Evolutionary conservation across 495 filamentous ascomycete genomes (phyloP).

Genomic region (Hypoxylon cercidicola): DNA sequence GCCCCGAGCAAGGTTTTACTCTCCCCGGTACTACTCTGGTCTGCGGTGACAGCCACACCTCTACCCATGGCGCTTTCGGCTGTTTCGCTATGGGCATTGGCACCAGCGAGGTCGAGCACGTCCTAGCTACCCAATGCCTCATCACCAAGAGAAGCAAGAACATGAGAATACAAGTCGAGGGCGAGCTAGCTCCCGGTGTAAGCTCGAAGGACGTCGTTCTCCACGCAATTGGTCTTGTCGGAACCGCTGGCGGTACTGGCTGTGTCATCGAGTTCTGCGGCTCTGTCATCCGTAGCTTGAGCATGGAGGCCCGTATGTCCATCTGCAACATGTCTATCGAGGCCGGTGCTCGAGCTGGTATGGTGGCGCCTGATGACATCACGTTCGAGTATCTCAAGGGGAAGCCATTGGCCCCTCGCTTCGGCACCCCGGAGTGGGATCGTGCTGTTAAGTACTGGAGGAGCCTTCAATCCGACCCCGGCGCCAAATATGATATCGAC

Average conservation of each 20-base stretch:
- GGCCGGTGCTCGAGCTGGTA: constrained; percentile 92
- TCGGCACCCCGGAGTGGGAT: constrained; percentile 87
- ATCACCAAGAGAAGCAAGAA: constrained; percentile 97
- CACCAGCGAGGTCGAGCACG: constrained; percentile 98
- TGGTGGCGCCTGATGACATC: constrained; percentile 93
- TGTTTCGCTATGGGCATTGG: constrained; percentile 97
- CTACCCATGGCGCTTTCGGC: constrained; percentile 96
- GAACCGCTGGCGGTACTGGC: constrained; percentile 93
- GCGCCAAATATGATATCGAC: constrained; percentile 86
- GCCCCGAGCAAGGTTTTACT: constrained; percentile 99
- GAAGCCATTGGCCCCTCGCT: constrained; percentile 85
- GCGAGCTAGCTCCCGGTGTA: constrained; percentile 87
- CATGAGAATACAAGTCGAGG: constrained; percentile 96
- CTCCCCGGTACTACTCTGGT: constrained; percentile 97
- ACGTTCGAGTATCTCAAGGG: constrained; percentile 96
- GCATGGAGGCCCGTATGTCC: constrained; percentile 98
- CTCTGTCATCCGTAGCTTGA: constrained; percentile 86
- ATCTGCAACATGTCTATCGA: constrained; percentile 99
- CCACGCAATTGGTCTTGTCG: constrained; percentile 92
- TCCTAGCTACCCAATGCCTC: constrained; percentile 93
- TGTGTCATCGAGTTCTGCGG: constrained; percentile 97
- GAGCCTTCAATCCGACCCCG: constrained; percentile 82
- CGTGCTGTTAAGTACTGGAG: constrained; percentile 90
- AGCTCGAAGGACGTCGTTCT: constrained; percentile 97
- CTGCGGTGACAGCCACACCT: constrained; percentile 97